Base-by-base conservation (phyloP, 306 rosid species). In the Oemleria cerasiformis region DNA sequence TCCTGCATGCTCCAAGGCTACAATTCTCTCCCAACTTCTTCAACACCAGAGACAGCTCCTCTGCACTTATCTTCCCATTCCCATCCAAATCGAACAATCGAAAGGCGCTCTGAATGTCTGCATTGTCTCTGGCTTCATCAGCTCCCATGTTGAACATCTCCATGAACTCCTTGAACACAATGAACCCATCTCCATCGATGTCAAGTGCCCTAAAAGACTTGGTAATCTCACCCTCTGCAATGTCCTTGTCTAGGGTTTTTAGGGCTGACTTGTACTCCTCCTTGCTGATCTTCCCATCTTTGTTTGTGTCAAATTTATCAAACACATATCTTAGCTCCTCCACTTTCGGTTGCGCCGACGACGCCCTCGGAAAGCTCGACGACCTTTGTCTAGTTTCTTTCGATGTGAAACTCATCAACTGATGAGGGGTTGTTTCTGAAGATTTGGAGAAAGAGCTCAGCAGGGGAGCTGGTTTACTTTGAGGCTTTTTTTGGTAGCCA, bases 41-140 rank as follows among this genome's bases (percentile, higher is more conserved):
- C 23, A 92, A 78, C 73, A 90, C 82, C 39, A 74, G 77, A 1
- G 77, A 85, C 73, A 90, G 65, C 49, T 92, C 98, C 77, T 88
- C 86, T 15, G 96, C 96, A 57, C 88, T 88, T 42, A 92, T 92
- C 72, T 82, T 86, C 43, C 98, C 96, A 75, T 92, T 87, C 21
- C 92, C 88, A n/a, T 92, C 81, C 76, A 86, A 66, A 85, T 92
- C 98, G 17, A 85, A 92, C 19, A 85, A 76, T 68, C 84, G 79
- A 62, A 92, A 92, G 2, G 96, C 92, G 21, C 82, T 86, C 49
- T 82, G 66, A 16, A 92, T 68, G 54, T 92, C 96, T 0, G 50
- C 67, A 4, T 82, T 25, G 30, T 25, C 86, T 14, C 58, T 85
- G 1, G 71, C 61, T 67, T 63, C 76, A 6, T 81, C 89, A 12